Conservation (phyloP, 495 filamentous ascomycete genomes). For the Trichoderma parareesei region DNA sequence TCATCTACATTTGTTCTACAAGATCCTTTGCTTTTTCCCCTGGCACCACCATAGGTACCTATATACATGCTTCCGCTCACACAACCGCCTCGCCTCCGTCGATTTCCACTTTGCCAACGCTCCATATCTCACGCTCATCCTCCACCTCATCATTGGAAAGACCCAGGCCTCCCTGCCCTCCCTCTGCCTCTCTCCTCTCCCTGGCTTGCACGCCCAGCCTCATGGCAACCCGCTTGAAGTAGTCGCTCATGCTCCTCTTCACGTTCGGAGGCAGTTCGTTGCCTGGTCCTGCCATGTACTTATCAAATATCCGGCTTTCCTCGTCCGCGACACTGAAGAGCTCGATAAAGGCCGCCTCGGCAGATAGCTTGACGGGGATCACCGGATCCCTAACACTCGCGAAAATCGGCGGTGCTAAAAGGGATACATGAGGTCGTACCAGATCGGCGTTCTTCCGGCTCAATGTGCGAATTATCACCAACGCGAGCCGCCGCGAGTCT, state of each 20-base stretch:
- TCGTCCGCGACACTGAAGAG: constrained; percentile 87
- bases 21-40: background rate
- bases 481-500: constrained; percentile 76
- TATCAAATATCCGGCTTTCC: constrained; percentile 81
- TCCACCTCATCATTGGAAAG: constrained; percentile 82
- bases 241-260: constrained; percentile 91
- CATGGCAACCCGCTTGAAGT: constrained; percentile 88
- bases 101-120: constrained; percentile 83
- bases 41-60: background rate
- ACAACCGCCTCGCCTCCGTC: constrained; percentile 39
- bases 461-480: constrained; percentile 85
- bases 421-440: constrained; percentile 65
- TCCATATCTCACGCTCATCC: constrained; percentile 93
- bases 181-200: constrained; percentile 83
- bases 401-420: constrained; percentile 78
- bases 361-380: constrained; percentile 93
- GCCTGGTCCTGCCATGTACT: constrained; percentile 54
- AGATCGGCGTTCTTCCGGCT: constrained; percentile 67
- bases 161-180: constrained; percentile 76
- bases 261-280: constrained; percentile 52
- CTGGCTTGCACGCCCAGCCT: constrained; percentile 73
- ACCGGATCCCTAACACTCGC: constrained; percentile 82
- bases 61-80: background rate
- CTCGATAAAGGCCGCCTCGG: constrained; percentile 90
- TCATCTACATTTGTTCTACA: background rate